These are phyloP conservation scores for Panicum hallii DNA, from an alignment of 202 grass and related monocot genomes.

Conservation along the genomic window DNA sequence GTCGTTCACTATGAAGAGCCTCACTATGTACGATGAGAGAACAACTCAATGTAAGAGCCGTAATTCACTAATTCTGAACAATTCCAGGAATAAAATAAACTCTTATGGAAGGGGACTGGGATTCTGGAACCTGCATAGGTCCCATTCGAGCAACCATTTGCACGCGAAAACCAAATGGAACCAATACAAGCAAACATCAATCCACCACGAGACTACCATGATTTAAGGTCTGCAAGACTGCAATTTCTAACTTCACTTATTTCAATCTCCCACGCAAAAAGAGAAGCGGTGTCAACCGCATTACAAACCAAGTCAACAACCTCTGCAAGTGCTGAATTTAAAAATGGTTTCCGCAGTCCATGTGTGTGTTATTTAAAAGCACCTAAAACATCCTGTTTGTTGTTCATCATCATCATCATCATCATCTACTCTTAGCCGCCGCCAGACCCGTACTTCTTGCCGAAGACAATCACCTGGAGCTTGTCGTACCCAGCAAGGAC, in stretches of 20 bases:
- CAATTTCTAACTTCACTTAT: conserved; percentile 5
- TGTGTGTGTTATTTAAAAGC: conserved; percentile 13
- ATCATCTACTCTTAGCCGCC: conserved; percentile 43
- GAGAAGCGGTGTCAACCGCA: background rate
- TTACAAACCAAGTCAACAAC: background rate
- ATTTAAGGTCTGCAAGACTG: background rate
- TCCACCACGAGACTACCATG: too few relatives aligned
- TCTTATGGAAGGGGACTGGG: too few relatives aligned
- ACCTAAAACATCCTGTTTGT: conserved; percentile 27
- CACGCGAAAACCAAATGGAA: background rate
- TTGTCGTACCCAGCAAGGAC: conserved; percentile 72
- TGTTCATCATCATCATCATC: conserved; percentile 34
- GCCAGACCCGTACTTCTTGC: conserved; percentile 74
- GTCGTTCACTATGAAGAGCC: too few relatives aligned
- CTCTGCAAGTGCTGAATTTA: conserved; percentile 29
- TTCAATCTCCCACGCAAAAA: background rate
- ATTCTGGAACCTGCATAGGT: background rate
- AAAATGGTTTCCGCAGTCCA: background rate
- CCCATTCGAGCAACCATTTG: background rate
- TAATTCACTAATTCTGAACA: too few relatives aligned
- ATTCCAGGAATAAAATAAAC: too few relatives aligned
- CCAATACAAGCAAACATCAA: background rate
- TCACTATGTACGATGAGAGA: too few relatives aligned
- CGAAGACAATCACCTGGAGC: conserved; percentile 63
- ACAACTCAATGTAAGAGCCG: too few relatives aligned